Percentiles rank a stretch among this genome's conserved stretches.
Evolutionary conservation across 306 rosid species (phyloP).

Genomic region (Urtica urens): DNA sequence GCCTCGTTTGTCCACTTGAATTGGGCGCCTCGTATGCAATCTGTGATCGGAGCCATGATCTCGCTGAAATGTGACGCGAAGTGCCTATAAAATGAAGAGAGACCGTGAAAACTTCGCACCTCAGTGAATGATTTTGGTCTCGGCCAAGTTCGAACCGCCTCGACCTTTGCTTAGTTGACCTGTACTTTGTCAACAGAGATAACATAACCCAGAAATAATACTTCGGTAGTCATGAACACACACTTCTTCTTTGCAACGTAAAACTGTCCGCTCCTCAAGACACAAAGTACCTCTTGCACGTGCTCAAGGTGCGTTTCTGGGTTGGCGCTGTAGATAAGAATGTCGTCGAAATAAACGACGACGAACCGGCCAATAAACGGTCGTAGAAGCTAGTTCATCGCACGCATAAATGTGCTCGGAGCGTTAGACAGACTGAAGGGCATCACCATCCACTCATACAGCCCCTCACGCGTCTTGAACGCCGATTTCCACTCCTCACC

Average conservation of each 20-base stretch:
- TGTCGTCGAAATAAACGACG: no score
- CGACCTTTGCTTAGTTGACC: not conserved
- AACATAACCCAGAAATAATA: not conserved
- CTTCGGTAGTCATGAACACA: not conserved
- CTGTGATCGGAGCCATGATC: not conserved
- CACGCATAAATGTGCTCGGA: not conserved
- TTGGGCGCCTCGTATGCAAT: no score
- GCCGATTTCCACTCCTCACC: no score
- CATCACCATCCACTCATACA: not conserved
- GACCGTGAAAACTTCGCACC: not conserved
- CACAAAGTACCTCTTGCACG: not conserved
- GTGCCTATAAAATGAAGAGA: not conserved
- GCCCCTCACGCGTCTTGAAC: not conserved
- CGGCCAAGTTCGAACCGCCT: not conserved
- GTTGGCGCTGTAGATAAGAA: no score
- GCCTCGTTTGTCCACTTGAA: no score
- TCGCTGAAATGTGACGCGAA: not conserved
- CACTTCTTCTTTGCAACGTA: not conserved
- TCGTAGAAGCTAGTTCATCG: not conserved
- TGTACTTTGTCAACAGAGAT: not conserved
- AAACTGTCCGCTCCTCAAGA: not conserved
- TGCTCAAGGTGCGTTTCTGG: not conserved
- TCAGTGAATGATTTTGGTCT: not conserved
- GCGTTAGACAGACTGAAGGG: not conserved
- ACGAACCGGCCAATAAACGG: not conserved